Evolutionary conservation across 306 rosid species (phyloP), one percentile per base, ranked within the genome.

Genomic region (Rubus parviflorus): DNA sequence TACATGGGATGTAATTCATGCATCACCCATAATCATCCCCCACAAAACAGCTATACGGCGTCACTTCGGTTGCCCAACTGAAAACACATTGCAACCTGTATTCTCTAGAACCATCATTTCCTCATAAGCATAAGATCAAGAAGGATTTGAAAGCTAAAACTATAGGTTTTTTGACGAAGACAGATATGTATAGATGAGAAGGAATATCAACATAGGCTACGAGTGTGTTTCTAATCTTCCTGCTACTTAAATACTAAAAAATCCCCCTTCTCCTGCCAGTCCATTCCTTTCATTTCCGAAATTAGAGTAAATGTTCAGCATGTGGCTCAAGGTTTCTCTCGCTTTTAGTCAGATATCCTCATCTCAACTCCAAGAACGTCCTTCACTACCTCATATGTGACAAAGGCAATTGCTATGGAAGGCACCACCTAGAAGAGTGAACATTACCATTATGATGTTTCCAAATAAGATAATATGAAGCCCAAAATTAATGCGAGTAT

Each of bases 381-480:
- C 83, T 89, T 91, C 56, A 85, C 91, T 72, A 67, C 56, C 85
- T 88, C 93, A 15, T 88, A 90, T 42, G 92, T 78, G 69, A 90
- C 91, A 19, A 90, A 90, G 10, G 93, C 87, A 75, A 88, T 91
- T 37, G 96, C 91, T 65, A 91, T 91, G 49, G 96, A 91, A 40
- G 96, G 96, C 23, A 91, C 93, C 78, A 91, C 96, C 91, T 88
- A 78, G 72, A 78, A 75, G 49, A 84, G 68, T 13, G 22, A 45
- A 9, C 15, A 72, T 20, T 58, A 41, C 19, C 63, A 60, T 79
- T 47, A 25, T 14, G 57, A 70, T 14, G 54, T 45, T 43, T 68
- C 30, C 40, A n/a, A 30, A 42, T 17, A 46, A 14, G 8, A 37
- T 8, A 46, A 35, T 47, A 42, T 22, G n/a, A 7, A 48, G 35